phyloP scores from a whole-genome alignment of 1,284 basidiomycete species.

The Irpex sp. region DNA sequence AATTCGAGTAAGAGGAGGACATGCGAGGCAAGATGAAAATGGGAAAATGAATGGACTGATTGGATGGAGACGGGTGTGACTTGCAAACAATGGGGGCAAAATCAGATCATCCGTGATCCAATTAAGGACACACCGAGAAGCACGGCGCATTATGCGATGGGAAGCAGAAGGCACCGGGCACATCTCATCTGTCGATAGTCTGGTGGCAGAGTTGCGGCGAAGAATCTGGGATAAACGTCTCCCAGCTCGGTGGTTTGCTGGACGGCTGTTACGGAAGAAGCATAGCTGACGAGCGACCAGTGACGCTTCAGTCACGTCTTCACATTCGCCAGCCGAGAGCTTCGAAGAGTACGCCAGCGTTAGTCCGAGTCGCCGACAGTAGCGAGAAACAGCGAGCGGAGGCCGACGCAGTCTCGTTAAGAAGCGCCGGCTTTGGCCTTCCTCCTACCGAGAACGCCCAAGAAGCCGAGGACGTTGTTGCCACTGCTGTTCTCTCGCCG shows the following conservation, averaged over 20 bases:
- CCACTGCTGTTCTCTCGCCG: slow-evolving; percentile 41
- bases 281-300: not conserved
- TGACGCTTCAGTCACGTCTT: not conserved
- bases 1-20: not conserved
- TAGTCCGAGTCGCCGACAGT: too few species aligned
- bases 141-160: not conserved
- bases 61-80: not conserved
- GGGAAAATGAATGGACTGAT: not conserved
- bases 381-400: too few species aligned
- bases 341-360: too few species aligned
- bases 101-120: not conserved
- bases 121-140: not conserved
- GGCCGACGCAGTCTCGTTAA: not conserved
- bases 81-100: not conserved
- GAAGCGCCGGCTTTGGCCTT: slow-evolving; percentile 4
- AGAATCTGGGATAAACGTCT: not conserved
- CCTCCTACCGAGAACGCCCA: slow-evolving; percentile 5
- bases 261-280: not conserved
- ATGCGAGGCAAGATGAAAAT: not conserved
- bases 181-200: not conserved
- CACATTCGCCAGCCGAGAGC: not conserved
- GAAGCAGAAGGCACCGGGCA: not conserved
- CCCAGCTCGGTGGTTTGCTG: not conserved
- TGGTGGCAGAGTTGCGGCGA: not conserved
- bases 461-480: slow-evolving; percentile 43